Conservation (phyloP, 345 rosid genomes). For the Syzygium oleosum region DNA sequence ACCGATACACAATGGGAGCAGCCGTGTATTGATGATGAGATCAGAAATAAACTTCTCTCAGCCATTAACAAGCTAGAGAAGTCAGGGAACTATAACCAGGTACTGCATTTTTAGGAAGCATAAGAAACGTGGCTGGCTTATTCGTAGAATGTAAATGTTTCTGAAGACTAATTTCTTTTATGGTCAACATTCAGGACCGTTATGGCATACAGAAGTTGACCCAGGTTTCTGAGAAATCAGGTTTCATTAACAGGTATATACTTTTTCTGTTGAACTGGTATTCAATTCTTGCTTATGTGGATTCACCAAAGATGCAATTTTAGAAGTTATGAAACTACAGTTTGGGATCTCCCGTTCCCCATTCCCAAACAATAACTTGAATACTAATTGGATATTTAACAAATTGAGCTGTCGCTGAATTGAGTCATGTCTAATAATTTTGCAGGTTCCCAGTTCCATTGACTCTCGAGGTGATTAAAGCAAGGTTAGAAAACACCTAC, state of each 20-base stretch:
- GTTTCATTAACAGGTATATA: slow-evolving; percentile 73
- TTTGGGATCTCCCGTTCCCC: not conserved
- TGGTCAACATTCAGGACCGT: slow-evolving; percentile 53
- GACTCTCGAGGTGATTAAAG: slow-evolving; percentile 55
- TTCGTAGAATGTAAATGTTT: not conserved
- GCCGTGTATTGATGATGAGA: slow-evolving; percentile 55
- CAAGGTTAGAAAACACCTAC: slow-evolving; percentile 76
- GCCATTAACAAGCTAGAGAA: slow-evolving; percentile 57
- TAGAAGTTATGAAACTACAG: not conserved
- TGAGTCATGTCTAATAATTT: not conserved
- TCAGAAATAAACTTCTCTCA: slow-evolving; percentile 36
- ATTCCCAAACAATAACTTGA: not conserved
- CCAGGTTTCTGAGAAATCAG: slow-evolving; percentile 61
- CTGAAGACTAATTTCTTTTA: not conserved
- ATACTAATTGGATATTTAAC: not conserved
- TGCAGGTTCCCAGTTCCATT: slow-evolving; percentile 89
- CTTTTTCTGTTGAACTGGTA: not conserved
- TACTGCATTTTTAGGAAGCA: slow-evolving; percentile 2
- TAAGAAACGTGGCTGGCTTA: not conserved
- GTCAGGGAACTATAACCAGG: slow-evolving; percentile 52
- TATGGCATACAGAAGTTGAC: slow-evolving; percentile 69
- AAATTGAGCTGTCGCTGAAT: not conserved
- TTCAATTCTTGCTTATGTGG: not conserved
- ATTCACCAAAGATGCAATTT: not conserved
- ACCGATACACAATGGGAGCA: slow-evolving; percentile 59